phyloP scores from a whole-genome alignment of 805 yeast genomes.

The Pichia ethanolica region DNA sequence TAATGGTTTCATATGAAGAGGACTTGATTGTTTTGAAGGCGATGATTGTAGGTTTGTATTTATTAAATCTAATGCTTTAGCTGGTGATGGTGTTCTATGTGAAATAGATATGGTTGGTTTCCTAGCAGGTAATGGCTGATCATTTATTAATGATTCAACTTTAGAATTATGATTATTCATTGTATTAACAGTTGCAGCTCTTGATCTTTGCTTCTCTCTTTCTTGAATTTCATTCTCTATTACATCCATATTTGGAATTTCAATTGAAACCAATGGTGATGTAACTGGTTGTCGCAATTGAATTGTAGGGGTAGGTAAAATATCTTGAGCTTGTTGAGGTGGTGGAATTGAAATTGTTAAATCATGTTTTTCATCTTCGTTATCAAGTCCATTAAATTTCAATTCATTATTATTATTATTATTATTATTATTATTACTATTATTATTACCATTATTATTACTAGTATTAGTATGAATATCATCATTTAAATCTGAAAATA shows the following conservation, averaged over 20 bases:
- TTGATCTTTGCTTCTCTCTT: constrained; percentile 19
- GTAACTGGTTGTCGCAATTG: constrained; percentile 1
- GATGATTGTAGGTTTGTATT: constrained; percentile 12
- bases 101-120: constrained; percentile 32
- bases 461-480: constrained; percentile 8
- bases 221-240: constrained; percentile 10
- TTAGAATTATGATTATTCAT: neutral
- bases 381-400: neutral
- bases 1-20: constrained; percentile 45
- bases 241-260: constrained; percentile 59
- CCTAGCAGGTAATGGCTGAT: constrained; percentile 19
- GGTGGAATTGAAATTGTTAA: neutral
- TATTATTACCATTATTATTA: neutral
- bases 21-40: constrained; percentile 27
- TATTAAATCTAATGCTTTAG: constrained; percentile 22
- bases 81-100: constrained; percentile 42
- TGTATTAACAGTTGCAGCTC: constrained; percentile 23
- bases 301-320: neutral
- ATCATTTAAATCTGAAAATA: constrained; percentile 46
- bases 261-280: constrained; percentile 55
- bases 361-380: neutral
- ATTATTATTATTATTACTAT: neutral
- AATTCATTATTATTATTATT: neutral
- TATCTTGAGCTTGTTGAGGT: neutral
- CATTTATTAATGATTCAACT: constrained; percentile 3